phyloP scores from a whole-genome alignment of 2,329 filamentous ascomycete species.

The Fusarium heterosporum region DNA sequence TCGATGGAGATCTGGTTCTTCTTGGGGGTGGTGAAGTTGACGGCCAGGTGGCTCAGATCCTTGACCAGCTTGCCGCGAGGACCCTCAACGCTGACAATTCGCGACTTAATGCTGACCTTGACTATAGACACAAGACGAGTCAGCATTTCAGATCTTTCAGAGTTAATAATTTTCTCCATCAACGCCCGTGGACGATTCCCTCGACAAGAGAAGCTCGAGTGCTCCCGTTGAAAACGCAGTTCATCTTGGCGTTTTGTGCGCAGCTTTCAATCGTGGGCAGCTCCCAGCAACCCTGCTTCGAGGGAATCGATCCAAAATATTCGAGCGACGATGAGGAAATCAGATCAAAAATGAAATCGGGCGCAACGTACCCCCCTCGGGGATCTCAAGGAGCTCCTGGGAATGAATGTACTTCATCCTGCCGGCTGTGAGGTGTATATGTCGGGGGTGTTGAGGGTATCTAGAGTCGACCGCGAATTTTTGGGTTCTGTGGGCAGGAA shows the following conservation, averaged over 20 bases:
- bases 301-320: constrained; percentile 23
- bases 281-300: constrained; percentile 22
- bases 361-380: constrained; percentile 88
- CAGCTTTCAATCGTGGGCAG: constrained; percentile 29
- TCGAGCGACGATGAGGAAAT: constrained; percentile 15
- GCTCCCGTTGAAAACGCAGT: constrained; percentile 19
- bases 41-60: constrained; percentile 95
- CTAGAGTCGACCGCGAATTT: constrained; percentile 53
- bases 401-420: constrained; percentile 99
- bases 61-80: constrained; percentile 97
- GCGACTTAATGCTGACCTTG: constrained; percentile 97
- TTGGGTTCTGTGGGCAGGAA: constrained; percentile 56
- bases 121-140: constrained; percentile 67
- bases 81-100: constrained; percentile 96
- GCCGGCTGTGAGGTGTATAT: constrained; percentile 66
- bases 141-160: constrained; percentile 43
- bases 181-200: constrained; percentile 13
- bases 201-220: neutral
- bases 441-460: constrained; percentile 57
- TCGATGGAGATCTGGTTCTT: constrained; percentile 93
- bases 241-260: constrained; percentile 30
- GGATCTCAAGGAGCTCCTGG: constrained; percentile 93
- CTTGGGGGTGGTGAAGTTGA: constrained; percentile 92
- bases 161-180: constrained; percentile 11
- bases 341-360: constrained; percentile 26